Conservation (phyloP, 2,329 filamentous ascomycete species). For the Colletotrichum nymphaeae region DNA sequence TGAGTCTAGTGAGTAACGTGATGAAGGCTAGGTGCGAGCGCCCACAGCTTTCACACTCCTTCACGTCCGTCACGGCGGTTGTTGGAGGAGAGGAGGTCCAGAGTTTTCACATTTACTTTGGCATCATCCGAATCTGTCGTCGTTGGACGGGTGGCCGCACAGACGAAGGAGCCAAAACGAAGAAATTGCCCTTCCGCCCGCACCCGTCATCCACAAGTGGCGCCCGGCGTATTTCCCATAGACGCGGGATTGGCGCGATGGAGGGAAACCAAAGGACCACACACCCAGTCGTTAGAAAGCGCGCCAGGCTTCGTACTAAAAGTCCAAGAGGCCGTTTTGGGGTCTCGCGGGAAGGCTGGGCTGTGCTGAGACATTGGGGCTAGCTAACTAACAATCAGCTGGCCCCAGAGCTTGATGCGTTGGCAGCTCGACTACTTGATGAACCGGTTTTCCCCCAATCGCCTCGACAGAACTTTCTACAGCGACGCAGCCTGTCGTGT, state of each 20-base stretch:
- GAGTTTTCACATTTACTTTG: neutral
- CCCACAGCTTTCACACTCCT: slow-evolving; percentile 23
- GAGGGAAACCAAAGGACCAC: slow-evolving; percentile 1
- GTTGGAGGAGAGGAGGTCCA: neutral
- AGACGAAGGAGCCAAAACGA: neutral
- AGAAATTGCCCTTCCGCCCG: neutral
- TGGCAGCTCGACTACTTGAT: slow-evolving; percentile 25
- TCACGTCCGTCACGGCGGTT: slow-evolving; percentile 24
- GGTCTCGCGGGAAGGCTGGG: neutral
- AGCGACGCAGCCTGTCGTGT: neutral
- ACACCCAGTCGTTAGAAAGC: neutral
- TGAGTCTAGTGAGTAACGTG: slow-evolving; percentile 47
- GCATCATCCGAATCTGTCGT: neutral
- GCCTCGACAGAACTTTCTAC: neutral
- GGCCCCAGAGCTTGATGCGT: slow-evolving; percentile 10
- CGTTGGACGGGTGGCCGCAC: neutral
- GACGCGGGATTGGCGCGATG: slow-evolving; percentile 46
- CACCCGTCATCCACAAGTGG: neutral
- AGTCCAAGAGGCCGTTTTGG: neutral
- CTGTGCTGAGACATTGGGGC: slow-evolving; percentile 13
- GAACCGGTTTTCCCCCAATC: neutral
- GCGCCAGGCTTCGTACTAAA: neutral
- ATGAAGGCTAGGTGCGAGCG: slow-evolving; percentile 43
- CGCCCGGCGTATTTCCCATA: slow-evolving; percentile 14
- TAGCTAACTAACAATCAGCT: slow-evolving; percentile 17